Percentiles rank a stretch among this genome's conserved stretches.
phyloP scores from a whole-genome alignment of 1,284 basidiomycete genomes.

The Pseudozyma sp. region DNA sequence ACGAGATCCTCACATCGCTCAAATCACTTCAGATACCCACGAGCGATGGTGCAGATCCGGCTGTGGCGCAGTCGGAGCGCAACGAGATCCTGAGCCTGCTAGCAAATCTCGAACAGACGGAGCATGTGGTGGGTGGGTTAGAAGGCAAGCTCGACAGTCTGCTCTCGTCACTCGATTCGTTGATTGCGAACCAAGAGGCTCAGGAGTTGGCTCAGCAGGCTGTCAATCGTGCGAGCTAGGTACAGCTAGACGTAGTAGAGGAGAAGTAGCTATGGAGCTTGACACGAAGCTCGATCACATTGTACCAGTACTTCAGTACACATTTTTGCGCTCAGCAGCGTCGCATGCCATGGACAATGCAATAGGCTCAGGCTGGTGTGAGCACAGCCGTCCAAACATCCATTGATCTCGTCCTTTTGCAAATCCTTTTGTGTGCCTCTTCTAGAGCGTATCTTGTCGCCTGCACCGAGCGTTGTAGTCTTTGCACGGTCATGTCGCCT shows the following conservation, averaged over 20 bases:
- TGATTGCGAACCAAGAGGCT: constrained; percentile 45
- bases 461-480: constrained; percentile 15
- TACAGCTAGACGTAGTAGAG: no score
- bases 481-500: background rate
- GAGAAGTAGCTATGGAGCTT: no score
- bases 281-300: no score
- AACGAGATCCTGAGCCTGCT: constrained; percentile 44
- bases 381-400: constrained; percentile 39
- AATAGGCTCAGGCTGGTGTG: background rate
- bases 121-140: constrained; percentile 42
- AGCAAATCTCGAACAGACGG: constrained; percentile 47
- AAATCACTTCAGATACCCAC: constrained; percentile 41
- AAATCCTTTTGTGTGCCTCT: constrained; percentile 6
- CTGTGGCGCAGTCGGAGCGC: constrained; percentile 27
- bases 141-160: constrained; percentile 43
- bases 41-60: constrained; percentile 21
- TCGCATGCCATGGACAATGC: background rate
- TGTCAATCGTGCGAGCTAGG: constrained; percentile 17
- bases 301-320: no score
- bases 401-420: constrained; percentile 22
- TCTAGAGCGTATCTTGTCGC: constrained; percentile 26
- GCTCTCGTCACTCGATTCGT: constrained; percentile 36
- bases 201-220: constrained; percentile 33
- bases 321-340: background rate
- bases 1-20: constrained; percentile 45